These are phyloP conservation scores for Ampelocalamus luodianensis DNA, from an alignment of 176 grass and related monocot genomes.

Conservation along the genomic window DNA sequence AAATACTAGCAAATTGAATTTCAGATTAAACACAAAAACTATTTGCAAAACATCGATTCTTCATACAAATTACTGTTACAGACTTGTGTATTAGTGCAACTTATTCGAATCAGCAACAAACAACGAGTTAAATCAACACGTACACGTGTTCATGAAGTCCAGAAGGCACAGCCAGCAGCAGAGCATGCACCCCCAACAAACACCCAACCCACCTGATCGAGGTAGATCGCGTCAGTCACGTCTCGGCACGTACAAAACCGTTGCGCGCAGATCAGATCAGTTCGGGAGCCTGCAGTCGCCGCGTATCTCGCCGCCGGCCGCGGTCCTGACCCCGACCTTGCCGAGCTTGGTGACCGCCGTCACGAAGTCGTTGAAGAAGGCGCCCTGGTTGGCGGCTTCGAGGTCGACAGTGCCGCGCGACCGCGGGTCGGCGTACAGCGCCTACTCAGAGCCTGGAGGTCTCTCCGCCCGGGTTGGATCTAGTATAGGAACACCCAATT, in stretches of 20 bases:
- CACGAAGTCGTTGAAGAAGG: conserved; percentile 56
- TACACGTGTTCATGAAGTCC: not conserved
- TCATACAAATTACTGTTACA: not conserved
- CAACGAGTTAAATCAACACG: not conserved
- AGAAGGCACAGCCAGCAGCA: not conserved
- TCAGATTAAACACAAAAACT: too few species aligned
- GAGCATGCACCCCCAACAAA: not conserved
- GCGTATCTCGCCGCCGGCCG: conserved; percentile 58
- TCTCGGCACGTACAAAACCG: not conserved
- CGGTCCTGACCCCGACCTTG: conserved; percentile 51
- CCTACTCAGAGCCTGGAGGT: too few species aligned
- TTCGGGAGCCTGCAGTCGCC: conserved; percentile 56
- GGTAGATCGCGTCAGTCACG: not conserved
- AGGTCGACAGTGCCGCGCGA: conserved; percentile 53
- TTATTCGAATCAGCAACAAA: not conserved
- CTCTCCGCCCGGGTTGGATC: too few species aligned
- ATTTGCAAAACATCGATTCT: too few species aligned
- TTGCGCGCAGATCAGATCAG: conserved; percentile 8
- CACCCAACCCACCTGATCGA: not conserved
- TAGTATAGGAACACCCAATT: too few species aligned
- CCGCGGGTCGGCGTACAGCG: conserved; percentile 51
- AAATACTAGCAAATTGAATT: too few species aligned
- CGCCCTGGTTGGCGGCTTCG: conserved; percentile 51
- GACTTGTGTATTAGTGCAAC: not conserved
- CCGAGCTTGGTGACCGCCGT: conserved; percentile 58